Evolutionary conservation across 345 rosid species (phyloP), one percentile per base, ranked within the genome.

Genomic region (Eucalyptus leucophloia): DNA sequence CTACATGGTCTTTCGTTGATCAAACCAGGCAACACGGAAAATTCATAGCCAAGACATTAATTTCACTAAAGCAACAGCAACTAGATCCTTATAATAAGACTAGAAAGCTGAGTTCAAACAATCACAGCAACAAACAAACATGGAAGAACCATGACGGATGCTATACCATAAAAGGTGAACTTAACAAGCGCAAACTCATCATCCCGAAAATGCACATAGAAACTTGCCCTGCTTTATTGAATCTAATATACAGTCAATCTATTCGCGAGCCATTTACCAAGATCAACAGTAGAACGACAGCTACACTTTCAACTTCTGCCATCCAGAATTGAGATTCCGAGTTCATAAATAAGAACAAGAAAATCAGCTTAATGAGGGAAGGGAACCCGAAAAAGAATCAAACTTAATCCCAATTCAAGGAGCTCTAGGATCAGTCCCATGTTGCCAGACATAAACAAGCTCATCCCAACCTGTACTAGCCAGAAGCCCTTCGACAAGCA

Each of bases 391-490:
- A 77, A 72, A 72, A 21, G 32, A 47, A 8, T 28, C 37, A 45
- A 86, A 81, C 60, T 89, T 47, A 86, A 87, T 87, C 81, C 92
- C 32, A 67, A 30, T 23, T 90, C 93, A 98, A 92, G 92, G 92
- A 5, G 96, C 98, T 93, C 97, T 94, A 0, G 99, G 99, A 87
- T 96, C 99, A 90, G 95, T 97, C 89, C 99, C 98, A 37, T 97
- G 97, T 91, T 96, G 99, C 99, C 99, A 97, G 87, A 97, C 95
- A 17, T 95, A 97, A 58, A 98, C 99, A 86, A 96, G 88, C 93
- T 96, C 99, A 32, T 98, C 99, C 99, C 99, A 98, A 28, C 99
- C 99, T 0, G 99, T 95, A 65, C 99, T 98, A 10, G 98, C 99
- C 91, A 97, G 89, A 30, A 97, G 90, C 30, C 99, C 99, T 87